These are phyloP conservation scores for Chlamydomonas schloesseri DNA, from an alignment of 139 green algal genomes.

Conservation along the genomic window DNA sequence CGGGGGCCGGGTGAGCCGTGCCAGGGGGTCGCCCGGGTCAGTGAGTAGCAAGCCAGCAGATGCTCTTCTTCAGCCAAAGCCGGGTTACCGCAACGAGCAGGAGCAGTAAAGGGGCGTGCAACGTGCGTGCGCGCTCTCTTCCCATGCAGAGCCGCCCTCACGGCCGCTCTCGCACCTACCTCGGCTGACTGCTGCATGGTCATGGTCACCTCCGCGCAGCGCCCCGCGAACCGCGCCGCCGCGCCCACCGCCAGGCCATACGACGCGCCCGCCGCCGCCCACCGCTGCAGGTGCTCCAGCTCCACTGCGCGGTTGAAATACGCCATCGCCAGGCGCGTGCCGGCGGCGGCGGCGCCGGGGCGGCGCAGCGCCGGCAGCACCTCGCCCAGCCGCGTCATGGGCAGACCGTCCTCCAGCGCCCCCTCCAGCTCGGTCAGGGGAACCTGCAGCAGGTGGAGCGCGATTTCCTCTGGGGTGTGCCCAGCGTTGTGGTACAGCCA, in stretches of 20 bases:
- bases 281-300: slow-evolving; percentile 46
- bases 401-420: slow-evolving; percentile 18
- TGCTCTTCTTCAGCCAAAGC: not conserved
- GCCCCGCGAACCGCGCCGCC: slow-evolving; percentile 20
- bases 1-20: too few species aligned
- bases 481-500: too few species aligned
- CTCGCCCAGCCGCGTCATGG: slow-evolving; percentile 11
- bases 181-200: slow-evolving; percentile 36
- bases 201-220: slow-evolving; percentile 15
- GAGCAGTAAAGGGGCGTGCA: too few species aligned
- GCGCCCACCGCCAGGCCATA: slow-evolving; percentile 31
- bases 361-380: slow-evolving; percentile 38
- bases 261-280: slow-evolving; percentile 7
- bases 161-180: not conserved
- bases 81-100: too few species aligned
- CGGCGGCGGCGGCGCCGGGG: not conserved
- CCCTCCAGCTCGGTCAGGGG: not conserved
- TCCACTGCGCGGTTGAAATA: slow-evolving; percentile 55
- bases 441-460: not conserved
- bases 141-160: not conserved
- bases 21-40: too few species aligned
- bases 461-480: too few species aligned
- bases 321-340: slow-evolving; percentile 33
- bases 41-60: not conserved
- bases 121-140: too few species aligned